Evolutionary conservation across 495 filamentous ascomycete species (phyloP).

Genomic region (Trichoderma parareesei): DNA sequence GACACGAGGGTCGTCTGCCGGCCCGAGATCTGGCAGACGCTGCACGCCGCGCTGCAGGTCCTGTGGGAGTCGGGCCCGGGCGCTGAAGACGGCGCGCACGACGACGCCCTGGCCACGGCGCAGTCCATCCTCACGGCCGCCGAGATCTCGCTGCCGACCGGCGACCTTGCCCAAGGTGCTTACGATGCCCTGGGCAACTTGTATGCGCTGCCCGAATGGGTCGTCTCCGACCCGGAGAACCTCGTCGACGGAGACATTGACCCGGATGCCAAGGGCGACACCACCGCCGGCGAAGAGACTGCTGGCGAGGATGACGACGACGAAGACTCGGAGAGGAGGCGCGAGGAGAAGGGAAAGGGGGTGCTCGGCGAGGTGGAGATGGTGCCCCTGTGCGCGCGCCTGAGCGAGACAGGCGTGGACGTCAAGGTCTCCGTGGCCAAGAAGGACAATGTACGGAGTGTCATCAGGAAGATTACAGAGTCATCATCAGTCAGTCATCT

Average conservation of each 20-base stretch:
- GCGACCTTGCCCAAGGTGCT: conserved; percentile 61
- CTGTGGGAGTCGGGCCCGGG: conserved; percentile 41
- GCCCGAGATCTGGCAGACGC: conserved; percentile 67
- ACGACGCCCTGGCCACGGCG: conserved; percentile 52
- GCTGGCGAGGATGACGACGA: conserved; percentile 41
- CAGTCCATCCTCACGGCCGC: conserved; percentile 72
- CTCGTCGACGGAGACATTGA: conserved; percentile 33
- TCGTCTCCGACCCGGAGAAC: conserved; percentile 69
- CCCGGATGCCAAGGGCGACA: conserved; percentile 34
- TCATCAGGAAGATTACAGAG: conserved; percentile 56
- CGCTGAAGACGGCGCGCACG: conserved; percentile 15
- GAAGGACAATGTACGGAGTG: conserved; percentile 51
- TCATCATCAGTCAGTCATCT: conserved; percentile 51
- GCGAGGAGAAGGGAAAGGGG: conserved; percentile 59
- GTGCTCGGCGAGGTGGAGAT: conserved; percentile 40
- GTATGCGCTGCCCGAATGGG: conserved; percentile 68
- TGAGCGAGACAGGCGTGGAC: conserved; percentile 66
- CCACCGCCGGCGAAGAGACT: conserved; percentile 34
- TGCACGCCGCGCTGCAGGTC: conserved; percentile 56
- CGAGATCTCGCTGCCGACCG: conserved; percentile 70
- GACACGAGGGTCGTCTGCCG: conserved; percentile 75
- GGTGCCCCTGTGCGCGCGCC: conserved; percentile 53
- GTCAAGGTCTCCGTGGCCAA: conserved; percentile 51
- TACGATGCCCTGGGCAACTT: conserved; percentile 72
- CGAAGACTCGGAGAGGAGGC: conserved; percentile 47